Evolutionary conservation across 192 early-diverging fungal genomes (phyloP).

Genomic region (Chytriomyces confervae): DNA sequence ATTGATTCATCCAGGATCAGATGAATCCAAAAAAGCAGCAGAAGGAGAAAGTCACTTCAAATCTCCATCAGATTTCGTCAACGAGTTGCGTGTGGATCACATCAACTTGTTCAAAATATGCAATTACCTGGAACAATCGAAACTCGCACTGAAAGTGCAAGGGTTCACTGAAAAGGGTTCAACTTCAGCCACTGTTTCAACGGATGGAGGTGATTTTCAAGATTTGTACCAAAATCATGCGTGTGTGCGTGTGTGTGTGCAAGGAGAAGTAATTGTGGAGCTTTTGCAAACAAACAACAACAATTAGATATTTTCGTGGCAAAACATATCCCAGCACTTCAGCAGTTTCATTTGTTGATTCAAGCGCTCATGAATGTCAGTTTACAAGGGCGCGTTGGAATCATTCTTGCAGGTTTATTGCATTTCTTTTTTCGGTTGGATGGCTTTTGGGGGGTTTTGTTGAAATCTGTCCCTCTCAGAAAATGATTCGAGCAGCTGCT

Average conservation of each 20-base stretch:
- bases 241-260: background rate
- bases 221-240: background rate
- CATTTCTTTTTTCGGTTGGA: background rate
- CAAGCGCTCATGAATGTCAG: constrained; percentile 56
- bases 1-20: too few species aligned
- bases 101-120: constrained; percentile 83
- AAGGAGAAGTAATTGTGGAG: background rate
- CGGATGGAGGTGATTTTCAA: background rate
- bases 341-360: constrained; percentile 41
- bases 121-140: constrained; percentile 69
- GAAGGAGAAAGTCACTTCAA: background rate
- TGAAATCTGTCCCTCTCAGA: background rate
- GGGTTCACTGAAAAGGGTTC: constrained; percentile 15
- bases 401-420: constrained; percentile 34
- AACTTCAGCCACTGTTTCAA: background rate
- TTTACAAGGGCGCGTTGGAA: constrained; percentile 74
- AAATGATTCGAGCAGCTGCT: constrained; percentile 13
- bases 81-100: constrained; percentile 71
- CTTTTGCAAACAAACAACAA: background rate
- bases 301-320: constrained; percentile 17
- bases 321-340: constrained; percentile 43
- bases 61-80: constrained; percentile 64
- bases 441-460: background rate
- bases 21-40: background rate
- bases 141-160: constrained; percentile 67